Conservation (phyloP, 257 asterid genomes). For the Solanum etuberosum region DNA sequence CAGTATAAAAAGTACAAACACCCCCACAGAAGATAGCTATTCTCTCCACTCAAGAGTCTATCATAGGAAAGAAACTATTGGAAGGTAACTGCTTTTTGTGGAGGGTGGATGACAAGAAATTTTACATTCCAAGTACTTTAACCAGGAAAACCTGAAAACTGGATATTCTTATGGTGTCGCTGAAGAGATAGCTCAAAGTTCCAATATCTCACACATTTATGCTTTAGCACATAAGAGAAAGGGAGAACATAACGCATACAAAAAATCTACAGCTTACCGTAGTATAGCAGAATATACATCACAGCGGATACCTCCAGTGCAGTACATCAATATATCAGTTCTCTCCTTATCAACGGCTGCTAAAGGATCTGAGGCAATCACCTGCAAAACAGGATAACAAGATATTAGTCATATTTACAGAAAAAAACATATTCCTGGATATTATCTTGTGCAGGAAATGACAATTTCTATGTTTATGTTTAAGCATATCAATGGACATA, state of each 20-base stretch:
- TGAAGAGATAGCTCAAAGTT: neutral
- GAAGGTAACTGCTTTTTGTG: neutral
- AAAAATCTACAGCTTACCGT: constrained; percentile 33
- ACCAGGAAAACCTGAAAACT: neutral
- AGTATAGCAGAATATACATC: constrained; percentile 87
- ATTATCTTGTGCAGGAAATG: neutral
- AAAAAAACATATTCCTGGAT: neutral
- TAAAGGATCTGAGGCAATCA: constrained; percentile 64
- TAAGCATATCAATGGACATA: neutral
- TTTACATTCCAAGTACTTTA: neutral
- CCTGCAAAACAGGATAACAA: constrained; percentile 21
- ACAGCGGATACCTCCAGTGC: constrained; percentile 97
- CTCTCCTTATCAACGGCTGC: constrained; percentile 64
- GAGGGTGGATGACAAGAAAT: neutral
- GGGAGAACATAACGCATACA: neutral
- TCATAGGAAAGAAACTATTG: neutral
- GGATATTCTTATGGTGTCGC: neutral
- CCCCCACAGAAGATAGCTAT: neutral
- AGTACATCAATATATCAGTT: constrained; percentile 84
- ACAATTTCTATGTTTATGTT: neutral
- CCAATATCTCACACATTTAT: neutral
- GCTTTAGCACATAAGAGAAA: neutral
- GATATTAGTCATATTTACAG: constrained; percentile 1
- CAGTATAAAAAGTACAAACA: neutral
- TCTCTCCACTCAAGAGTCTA: neutral